Base-by-base conservation (phyloP, 2,329 filamentous ascomycete species). In the Colletotrichum kahawae region DNA sequence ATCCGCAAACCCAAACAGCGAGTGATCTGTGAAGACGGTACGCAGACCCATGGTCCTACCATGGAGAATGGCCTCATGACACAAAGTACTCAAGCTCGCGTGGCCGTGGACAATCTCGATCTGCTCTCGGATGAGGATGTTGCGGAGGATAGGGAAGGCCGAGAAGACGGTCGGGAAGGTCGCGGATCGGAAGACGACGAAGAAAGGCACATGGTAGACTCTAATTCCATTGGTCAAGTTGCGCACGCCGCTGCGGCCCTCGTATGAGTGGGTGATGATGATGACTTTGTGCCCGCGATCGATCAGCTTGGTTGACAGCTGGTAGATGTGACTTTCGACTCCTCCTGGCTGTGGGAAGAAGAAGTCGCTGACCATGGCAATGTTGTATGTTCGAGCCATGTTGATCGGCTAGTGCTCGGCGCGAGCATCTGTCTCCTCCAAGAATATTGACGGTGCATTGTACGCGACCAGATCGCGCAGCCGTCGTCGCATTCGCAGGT, bases 21-120 rank as follows among this genome's bases (percentile, higher is more conserved):
- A 98, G 84, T 99, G 97, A 81, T 99, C 97, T 1, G 97, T 99
- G 81, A 98, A 98, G 59, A 98, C 96, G 1, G 97, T 98, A 66
- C 96, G 92, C 79, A 99, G 83, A 2, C 97, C 96, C 97, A 99
- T 99, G 5, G 97, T 98, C 71, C 97, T 89, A 13, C 95, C 97
- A 85, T 99, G 97, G 12, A 99, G 86, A 73, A 99, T 97, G 12
- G 95, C 97, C 85, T 99, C 97, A 81, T 98, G 95, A 82, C 96
- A 98, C 66, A 99, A 89, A 82, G 93, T 98, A 84, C 95, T 98
- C 76, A 99, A 88, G 82, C 95, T 98, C 36, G 91, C 96, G 87
- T 99, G 97, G n/a, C 96, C 97, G 82, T 99, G 97, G 0, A 99
- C 96, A 80, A 99, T 99, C 83, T 98, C 94, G 79, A 99, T 98